Base-by-base conservation (phyloP, 805 yeast genomes). In the Schwanniomyces polymorphus region DNA sequence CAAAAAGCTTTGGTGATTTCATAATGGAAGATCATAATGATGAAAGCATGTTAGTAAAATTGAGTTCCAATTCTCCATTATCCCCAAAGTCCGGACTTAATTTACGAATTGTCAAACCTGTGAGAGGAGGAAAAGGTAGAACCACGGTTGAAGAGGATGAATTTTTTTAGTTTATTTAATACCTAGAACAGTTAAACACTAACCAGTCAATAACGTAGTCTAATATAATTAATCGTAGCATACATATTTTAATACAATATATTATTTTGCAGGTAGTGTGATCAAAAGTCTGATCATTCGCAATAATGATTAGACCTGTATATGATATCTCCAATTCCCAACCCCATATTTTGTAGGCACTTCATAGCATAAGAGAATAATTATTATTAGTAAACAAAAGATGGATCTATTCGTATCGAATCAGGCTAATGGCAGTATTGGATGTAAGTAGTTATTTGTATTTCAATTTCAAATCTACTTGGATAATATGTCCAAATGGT, bases 91-190 rank as follows among this genome's bases (percentile, higher is more conserved):
- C 68, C 17, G 86, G 86, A 1, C 64, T 82, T 42, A 80, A 82
- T 58, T 66, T 83, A 49, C 65, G 81, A 44, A 84, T 85, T 7
- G 81, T 84, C 16, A 84, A 82, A 60, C 87, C 88, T 3, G 52
- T 82, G 34, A 70, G 84, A 45, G 86, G 87, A 0, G 84, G 84
- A 7, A 67, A 64, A 8, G 47, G 31, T 18, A 25, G 17, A 21
- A 43, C 38, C 4, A 41, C 29, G 25, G n/a, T 18, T n/a, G 31
- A 26, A 4, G 41, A 38, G 5, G 41, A 38, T 18, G 26, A 25
- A 25, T 25, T 38, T 26, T 34, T 38, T 38, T 38, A 38, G 29
- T 17, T 38, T 38, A 38, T 21, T 17, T 18, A 31, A 31, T 31
- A 14, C 17, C 17, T 7, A 16, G 4, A 21, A 16, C 18, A 16